Conservation (phyloP, 148 eudicot species). For the Cornus florida region DNA sequence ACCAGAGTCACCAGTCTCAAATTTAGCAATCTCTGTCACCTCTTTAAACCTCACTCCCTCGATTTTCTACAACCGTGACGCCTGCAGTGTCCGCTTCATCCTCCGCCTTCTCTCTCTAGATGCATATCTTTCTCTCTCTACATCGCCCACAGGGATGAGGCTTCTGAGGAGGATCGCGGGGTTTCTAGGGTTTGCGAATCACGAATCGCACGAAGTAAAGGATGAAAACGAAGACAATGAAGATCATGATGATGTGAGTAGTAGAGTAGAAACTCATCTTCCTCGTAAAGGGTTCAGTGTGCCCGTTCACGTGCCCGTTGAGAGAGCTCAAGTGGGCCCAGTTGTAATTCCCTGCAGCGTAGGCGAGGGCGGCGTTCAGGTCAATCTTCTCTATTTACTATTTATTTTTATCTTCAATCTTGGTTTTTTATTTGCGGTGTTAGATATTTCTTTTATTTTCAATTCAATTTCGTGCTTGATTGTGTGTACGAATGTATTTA, state of each 20-base stretch:
- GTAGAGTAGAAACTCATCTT: slow-evolving; percentile 37
- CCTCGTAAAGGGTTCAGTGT: slow-evolving; percentile 83
- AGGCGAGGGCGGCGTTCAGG: slow-evolving; percentile 89
- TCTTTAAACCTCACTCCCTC: too few relatives aligned
- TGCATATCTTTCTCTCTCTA: not conserved
- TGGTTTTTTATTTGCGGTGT: not conserved
- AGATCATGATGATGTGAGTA: slow-evolving; percentile 16
- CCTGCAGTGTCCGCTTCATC: not conserved
- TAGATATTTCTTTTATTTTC: not conserved
- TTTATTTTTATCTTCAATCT: not conserved
- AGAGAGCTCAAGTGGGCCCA: slow-evolving; percentile 56
- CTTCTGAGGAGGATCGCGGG: slow-evolving; percentile 50
- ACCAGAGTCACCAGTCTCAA: too few relatives aligned
- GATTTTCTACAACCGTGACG: not conserved
- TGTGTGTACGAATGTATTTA: not conserved
- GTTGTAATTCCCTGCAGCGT: slow-evolving; percentile 52
- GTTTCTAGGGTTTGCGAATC: slow-evolving; percentile 56
- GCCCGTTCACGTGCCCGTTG: slow-evolving; percentile 70
- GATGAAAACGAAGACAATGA: slow-evolving; percentile 25
- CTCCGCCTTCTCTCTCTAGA: not conserved
- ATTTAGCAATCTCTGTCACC: too few relatives aligned
- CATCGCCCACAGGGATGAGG: slow-evolving; percentile 33
- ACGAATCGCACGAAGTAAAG: slow-evolving; percentile 38
- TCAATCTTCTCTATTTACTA: slow-evolving; percentile 12
- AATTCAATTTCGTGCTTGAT: not conserved